A percentile compares a stretch with the other conserved stretches of the same genome.
phyloP scores from a whole-genome alignment of 140 eudicot genomes.

The Cichorium intybus region DNA sequence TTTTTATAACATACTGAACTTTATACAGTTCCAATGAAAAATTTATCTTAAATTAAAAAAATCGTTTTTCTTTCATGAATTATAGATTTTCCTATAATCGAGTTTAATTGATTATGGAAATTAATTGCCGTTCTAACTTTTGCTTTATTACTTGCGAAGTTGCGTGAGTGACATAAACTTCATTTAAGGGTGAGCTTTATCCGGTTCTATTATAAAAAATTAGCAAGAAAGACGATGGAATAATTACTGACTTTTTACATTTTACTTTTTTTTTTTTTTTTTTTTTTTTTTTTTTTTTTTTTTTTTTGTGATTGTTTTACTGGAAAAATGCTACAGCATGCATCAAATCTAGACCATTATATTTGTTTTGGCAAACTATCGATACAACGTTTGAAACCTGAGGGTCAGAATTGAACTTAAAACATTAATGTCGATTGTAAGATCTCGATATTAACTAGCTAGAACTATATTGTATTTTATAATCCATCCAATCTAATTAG shows the following conservation, averaged over 20 bases:
- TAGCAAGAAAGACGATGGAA: background rate
- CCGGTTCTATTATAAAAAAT: too few relatives aligned
- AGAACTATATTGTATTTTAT: background rate
- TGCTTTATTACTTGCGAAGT: background rate
- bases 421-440: background rate
- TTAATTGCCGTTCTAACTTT: background rate
- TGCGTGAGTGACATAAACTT: background rate
- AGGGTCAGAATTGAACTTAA: background rate
- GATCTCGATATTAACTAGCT: background rate
- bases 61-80: too few relatives aligned
- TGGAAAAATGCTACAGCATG: too few relatives aligned
- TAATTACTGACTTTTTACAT: background rate
- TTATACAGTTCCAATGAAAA: too few relatives aligned
- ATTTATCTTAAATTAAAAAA: too few relatives aligned
- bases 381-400: background rate
- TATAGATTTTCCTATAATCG: too few relatives aligned
- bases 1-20: too few relatives aligned
- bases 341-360: too few relatives aligned
- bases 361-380: background rate
- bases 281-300: background rate
- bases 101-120: too few relatives aligned
- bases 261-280: too few relatives aligned
- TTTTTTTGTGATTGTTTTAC: background rate
- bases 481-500: constrained; percentile 3
- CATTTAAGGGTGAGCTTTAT: background rate